Conservation (phyloP, 768 basidiomycete genomes). For the Hypholoma fasciculare region DNA sequence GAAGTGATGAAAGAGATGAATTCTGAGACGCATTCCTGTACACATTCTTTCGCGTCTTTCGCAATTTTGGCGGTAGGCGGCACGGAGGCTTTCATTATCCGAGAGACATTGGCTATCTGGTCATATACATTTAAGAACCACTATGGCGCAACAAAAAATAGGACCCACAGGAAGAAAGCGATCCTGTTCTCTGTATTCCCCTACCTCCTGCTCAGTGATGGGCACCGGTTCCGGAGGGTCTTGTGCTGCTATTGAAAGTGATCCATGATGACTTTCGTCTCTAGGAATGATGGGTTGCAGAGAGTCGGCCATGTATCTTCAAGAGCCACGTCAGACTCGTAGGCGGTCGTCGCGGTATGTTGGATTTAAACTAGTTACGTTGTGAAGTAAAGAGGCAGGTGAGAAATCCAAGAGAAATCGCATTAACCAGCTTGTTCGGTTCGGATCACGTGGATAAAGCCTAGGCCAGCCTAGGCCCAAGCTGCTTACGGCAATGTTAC, state of each 20-base stretch:
- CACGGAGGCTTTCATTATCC: conserved; percentile 94
- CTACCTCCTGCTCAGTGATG: conserved; percentile 91
- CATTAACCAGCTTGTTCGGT: too few species aligned
- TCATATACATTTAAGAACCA: background rate
- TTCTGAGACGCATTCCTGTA: conserved; percentile 97
- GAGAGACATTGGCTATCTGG: conserved; percentile 96
- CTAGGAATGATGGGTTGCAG: conserved; percentile 44
- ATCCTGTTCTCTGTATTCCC: conserved; percentile 94
- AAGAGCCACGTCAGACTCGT: background rate
- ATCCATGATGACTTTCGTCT: conserved; percentile 31
- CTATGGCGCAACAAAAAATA: background rate
- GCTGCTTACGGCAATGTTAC: too few species aligned
- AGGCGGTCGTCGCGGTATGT: too few species aligned
- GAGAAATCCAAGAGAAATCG: too few species aligned
- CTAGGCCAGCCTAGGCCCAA: too few species aligned
- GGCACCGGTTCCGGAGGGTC: conserved; percentile 61
- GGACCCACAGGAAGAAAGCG: conserved; percentile 83
- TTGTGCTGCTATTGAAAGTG: conserved; percentile 30
- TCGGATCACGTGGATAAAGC: too few species aligned
- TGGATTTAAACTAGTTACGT: too few species aligned
- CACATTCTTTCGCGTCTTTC: conserved; percentile 98
- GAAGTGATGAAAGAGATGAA: conserved; percentile 98
- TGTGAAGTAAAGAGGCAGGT: too few species aligned
- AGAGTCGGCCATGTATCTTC: conserved; percentile 27
- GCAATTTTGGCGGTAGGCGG: conserved; percentile 93